phyloP scores from a whole-genome alignment of 495 filamentous ascomycete species.

The Sabuloglossum arenarium region DNA sequence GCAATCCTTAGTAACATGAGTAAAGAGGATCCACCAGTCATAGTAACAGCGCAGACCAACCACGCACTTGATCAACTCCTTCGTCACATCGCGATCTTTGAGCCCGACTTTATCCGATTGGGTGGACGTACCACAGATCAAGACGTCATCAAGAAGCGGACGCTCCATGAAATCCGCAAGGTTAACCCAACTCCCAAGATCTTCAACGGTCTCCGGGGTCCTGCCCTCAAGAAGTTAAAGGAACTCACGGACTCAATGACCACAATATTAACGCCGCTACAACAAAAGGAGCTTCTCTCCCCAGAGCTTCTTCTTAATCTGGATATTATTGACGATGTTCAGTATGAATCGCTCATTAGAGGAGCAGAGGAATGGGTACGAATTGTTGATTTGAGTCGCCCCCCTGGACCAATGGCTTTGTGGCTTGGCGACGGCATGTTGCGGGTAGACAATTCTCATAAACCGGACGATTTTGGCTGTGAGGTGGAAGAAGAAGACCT shows the following conservation, averaged over 20 bases:
- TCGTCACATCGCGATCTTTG: slow-evolving; percentile 38
- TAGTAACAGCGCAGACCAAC: slow-evolving; percentile 76
- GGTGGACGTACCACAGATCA: slow-evolving; percentile 54
- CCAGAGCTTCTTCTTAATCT: slow-evolving; percentile 28
- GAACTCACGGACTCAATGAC: slow-evolving; percentile 24
- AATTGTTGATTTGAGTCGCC: slow-evolving; percentile 13
- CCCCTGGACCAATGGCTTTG: slow-evolving; percentile 27
- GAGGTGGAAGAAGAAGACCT: slow-evolving; percentile 41
- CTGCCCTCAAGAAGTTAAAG: slow-evolving; percentile 22
- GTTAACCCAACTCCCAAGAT: slow-evolving; percentile 6
- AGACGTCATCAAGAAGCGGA: slow-evolving; percentile 40
- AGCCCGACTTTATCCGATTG: slow-evolving; percentile 49
- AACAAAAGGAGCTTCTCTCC: slow-evolving; percentile 17
- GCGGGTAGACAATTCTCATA: slow-evolving; percentile 19
- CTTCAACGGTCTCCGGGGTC: slow-evolving; percentile 14
- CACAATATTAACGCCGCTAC: slow-evolving; percentile 26
- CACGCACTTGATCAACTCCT: slow-evolving; percentile 83
- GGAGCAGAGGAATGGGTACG: slow-evolving; percentile 30
- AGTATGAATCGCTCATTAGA: slow-evolving; percentile 37
- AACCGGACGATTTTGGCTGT: slow-evolving; percentile 24
- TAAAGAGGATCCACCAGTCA: slow-evolving; percentile 43
- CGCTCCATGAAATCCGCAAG: slow-evolving; percentile 37
- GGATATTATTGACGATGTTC: slow-evolving; percentile 36
- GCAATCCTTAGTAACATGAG: slow-evolving; percentile 41
- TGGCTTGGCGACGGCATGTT: slow-evolving; percentile 39